phyloP scores from a whole-genome alignment of 371 early-diverging fungal genomes.

The Saksenaea vasiformis region DNA sequence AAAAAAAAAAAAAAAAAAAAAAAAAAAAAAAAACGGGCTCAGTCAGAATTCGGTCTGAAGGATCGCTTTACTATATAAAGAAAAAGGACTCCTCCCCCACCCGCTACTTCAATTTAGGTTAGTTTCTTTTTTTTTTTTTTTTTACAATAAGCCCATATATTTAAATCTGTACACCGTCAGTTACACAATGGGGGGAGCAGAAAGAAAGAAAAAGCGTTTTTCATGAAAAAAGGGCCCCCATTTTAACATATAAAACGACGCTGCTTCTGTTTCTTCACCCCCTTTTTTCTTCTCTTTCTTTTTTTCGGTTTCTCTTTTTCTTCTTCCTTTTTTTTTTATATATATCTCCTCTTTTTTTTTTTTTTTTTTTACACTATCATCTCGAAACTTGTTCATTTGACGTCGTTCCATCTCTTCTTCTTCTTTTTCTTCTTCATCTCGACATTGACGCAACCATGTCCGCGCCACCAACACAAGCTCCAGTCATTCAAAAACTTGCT shows the following conservation, averaged over 20 bases:
- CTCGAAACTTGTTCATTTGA: slow-evolving; percentile 15
- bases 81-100: background rate
- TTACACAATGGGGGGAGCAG: slow-evolving; percentile 3
- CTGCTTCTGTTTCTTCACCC: slow-evolving; percentile 8
- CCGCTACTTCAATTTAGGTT: background rate
- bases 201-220: background rate
- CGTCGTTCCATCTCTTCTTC: slow-evolving; percentile 24
- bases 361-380: slow-evolving; percentile 9
- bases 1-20: background rate
- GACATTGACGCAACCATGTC: slow-evolving; percentile 13
- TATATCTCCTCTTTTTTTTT: slow-evolving; percentile 3
- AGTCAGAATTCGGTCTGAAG: slow-evolving; percentile 2
- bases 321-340: slow-evolving; percentile 3
- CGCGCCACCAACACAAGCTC: slow-evolving; percentile 17
- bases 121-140: background rate
- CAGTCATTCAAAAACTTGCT: slow-evolving; percentile 62
- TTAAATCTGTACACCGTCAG: background rate
- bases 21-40: slow-evolving; percentile 1
- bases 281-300: slow-evolving; percentile 14
- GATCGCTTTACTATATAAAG: background rate
- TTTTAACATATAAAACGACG: slow-evolving; percentile 5
- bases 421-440: no score
- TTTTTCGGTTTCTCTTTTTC: slow-evolving; percentile 10
- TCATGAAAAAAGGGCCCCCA: slow-evolving; percentile 6
- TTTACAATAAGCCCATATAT: background rate